Evolutionary conservation across 2,329 filamentous ascomycete species (phyloP).

Genomic region (Aureobasidium zeae): DNA sequence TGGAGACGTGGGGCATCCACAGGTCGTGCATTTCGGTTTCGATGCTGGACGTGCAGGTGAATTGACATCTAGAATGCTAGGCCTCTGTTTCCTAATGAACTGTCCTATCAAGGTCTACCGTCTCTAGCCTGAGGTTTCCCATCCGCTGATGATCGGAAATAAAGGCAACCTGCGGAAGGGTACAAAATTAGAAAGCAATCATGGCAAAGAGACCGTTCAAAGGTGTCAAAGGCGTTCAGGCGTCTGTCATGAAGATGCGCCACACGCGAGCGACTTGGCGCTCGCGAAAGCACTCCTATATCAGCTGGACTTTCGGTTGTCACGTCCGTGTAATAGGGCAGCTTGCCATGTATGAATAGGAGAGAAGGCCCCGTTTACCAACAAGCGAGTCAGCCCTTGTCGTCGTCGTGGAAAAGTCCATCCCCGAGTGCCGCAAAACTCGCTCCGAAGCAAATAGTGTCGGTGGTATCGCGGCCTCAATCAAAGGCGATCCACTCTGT

Average conservation of each 20-base stretch:
- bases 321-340: neutral
- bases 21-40: neutral
- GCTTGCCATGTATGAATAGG: neutral
- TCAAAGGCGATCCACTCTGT: neutral
- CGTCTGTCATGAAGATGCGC: slow-evolving; percentile 5
- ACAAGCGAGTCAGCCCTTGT: no score
- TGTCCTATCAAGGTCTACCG: no score
- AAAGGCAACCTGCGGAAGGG: neutral
- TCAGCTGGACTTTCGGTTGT: neutral
- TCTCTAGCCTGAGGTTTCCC: neutral
- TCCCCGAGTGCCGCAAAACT: slow-evolving; percentile 4
- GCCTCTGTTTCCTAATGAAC: neutral
- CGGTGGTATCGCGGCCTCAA: slow-evolving; percentile 15
- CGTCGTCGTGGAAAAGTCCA: neutral
- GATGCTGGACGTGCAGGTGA: neutral
- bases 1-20: slow-evolving; percentile 13
- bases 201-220: no score
- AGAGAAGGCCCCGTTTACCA: neutral
- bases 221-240: slow-evolving; percentile 8
- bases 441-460: slow-evolving; percentile 11
- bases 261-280: slow-evolving; percentile 3
- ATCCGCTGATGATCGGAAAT: neutral
- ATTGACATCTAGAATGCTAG: neutral
- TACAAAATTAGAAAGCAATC: no score
- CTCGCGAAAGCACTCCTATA: slow-evolving; percentile 5